Conservation (phyloP, 2,329 filamentous ascomycete species). For the Mariannaea sp. region DNA sequence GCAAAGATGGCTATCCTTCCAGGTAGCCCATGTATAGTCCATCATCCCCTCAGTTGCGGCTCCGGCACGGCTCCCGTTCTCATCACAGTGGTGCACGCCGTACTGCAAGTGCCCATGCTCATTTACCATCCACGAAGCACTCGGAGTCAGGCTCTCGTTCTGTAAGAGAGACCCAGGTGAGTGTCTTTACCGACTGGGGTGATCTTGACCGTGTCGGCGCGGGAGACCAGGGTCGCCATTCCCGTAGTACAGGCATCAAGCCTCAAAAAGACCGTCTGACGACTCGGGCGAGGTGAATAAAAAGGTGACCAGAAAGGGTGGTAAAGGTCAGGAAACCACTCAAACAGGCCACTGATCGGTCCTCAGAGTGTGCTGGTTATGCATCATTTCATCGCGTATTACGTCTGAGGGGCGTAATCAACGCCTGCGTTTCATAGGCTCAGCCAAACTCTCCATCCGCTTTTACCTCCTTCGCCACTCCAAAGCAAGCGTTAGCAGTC, state of each 20-base stretch:
- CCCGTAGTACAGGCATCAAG: constrained; percentile 19
- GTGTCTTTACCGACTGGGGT: constrained; percentile 26
- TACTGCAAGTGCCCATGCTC: constrained; percentile 4
- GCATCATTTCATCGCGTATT: constrained; percentile 13
- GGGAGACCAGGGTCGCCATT: constrained; percentile 21
- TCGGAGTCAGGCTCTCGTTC: constrained; percentile 23
- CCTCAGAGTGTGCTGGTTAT: constrained; percentile 10
- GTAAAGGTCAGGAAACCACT: constrained; percentile 14
- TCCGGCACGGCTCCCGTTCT: constrained; percentile 26
- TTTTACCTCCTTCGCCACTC: constrained; percentile 9
- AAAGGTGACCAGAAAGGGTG: constrained; percentile 18
- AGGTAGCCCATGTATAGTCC: constrained; percentile 15
- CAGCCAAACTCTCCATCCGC: constrained; percentile 1
- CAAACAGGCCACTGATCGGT: constrained; percentile 21
- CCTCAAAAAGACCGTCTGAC: constrained; percentile 27
- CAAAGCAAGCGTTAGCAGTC: constrained; percentile 11
- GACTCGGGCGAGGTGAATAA: constrained; percentile 21
- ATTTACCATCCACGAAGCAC: constrained; percentile 14
- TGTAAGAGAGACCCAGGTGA: constrained; percentile 13
- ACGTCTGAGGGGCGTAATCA: constrained; percentile 12
- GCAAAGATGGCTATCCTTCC: constrained; percentile 13
- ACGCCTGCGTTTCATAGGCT: constrained; percentile 10
- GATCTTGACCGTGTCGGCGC: constrained; percentile 26
- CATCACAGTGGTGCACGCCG: constrained; percentile 18
- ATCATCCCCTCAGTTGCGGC: constrained; percentile 20